Evolutionary conservation across 495 filamentous ascomycete genomes (phyloP).

Genomic region (Extremus antarcticus): DNA sequence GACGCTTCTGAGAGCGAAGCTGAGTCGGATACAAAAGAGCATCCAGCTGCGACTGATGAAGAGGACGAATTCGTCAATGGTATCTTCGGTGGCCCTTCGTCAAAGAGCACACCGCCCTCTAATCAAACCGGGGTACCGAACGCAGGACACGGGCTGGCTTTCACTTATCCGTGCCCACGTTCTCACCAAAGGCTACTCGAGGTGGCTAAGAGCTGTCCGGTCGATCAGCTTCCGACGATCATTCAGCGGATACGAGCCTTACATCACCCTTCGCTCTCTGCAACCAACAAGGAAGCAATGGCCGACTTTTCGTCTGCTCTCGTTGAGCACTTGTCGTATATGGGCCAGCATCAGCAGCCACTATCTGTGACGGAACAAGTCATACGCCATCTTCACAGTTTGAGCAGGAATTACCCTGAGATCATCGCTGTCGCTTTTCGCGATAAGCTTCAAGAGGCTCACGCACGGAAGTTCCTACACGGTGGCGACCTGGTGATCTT

Average conservation of each 20-base stretch:
- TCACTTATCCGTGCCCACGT: conserved; percentile 73
- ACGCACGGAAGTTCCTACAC: conserved; percentile 49
- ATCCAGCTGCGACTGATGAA: conserved; percentile 27
- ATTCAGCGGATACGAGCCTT: conserved; percentile 79
- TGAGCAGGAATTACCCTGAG: conserved; percentile 71
- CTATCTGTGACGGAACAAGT: conserved; percentile 55
- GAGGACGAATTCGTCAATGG: conserved; percentile 62
- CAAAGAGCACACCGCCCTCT: conserved; percentile 34
- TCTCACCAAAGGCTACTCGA: conserved; percentile 62
- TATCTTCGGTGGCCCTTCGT: conserved; percentile 41
- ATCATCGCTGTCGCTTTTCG: conserved; percentile 69
- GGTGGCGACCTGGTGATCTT: conserved; percentile 70
- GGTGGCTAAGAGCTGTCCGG: conserved; percentile 46
- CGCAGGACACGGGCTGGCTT: conserved; percentile 48
- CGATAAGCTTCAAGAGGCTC: conserved; percentile 53
- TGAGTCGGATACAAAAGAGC: conserved; percentile 39
- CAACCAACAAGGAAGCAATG: conserved; percentile 75
- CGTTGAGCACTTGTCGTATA: conserved; percentile 64
- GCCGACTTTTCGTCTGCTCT: conserved; percentile 61
- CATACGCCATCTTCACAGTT: conserved; percentile 71
- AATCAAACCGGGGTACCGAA: not conserved
- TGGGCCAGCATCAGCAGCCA: conserved; percentile 44
- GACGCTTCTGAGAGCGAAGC: conserved; percentile 45
- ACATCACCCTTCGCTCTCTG: conserved; percentile 76
- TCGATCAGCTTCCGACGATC: conserved; percentile 60